phyloP scores from a whole-genome alignment of 257 asterid genomes.

The Perilla frutescens region DNA sequence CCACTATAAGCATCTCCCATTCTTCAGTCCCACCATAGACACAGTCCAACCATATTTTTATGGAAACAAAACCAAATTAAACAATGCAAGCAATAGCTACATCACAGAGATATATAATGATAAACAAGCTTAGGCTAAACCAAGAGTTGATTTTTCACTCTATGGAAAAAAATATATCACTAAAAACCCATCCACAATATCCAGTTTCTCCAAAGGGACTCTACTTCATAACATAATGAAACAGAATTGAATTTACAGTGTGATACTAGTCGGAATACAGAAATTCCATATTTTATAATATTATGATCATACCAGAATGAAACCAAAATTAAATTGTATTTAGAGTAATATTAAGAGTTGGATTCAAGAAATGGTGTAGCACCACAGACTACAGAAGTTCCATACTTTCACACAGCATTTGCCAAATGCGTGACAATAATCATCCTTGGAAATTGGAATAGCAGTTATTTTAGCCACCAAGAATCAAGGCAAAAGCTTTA shows the following conservation, averaged over 20 bases:
- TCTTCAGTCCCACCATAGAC: neutral
- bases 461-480: neutral
- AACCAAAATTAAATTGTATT: neutral
- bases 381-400: neutral
- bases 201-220: neutral
- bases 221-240: neutral
- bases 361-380: neutral
- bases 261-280: neutral
- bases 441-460: neutral
- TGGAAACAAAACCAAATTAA: neutral
- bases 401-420: neutral
- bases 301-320: neutral
- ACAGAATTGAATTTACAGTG: neutral
- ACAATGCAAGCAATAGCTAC: neutral
- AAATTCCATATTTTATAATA: neutral
- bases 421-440: neutral
- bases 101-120: neutral
- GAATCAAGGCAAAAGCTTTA: neutral
- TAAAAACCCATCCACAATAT: neutral
- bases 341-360: neutral
- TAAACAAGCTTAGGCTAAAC: neutral
- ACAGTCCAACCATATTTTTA: neutral
- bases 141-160: neutral
- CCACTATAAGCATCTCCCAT: constrained; percentile 27
- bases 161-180: neutral